Evolutionary conservation across 305 asterid genomes (phyloP), one percentile per base, ranked within the genome.

Genomic region (Petunia hybrid): DNA sequence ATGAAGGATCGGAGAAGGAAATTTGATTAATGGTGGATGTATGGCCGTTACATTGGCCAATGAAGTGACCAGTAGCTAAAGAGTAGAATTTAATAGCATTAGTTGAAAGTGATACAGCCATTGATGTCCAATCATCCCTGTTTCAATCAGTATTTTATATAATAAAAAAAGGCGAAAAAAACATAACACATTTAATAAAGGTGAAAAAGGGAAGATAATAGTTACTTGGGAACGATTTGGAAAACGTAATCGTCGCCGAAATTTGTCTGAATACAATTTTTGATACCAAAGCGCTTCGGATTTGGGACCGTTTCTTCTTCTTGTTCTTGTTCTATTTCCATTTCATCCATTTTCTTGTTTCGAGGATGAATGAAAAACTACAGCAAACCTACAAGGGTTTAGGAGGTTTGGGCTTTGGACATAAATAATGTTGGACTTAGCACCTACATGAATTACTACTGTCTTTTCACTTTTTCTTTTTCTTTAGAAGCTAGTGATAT

Each of bases 171-270:
- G 0, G 35, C 1, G 3, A 42, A 4, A 40, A 65, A 79, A 53
- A 57, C 2, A 8, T 48, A 69, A 6, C 1, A 40, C 13, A 46
- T 40, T 53, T 0, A 39, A 38, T 5, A 76, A 35, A 4, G 8
- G 12, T 8, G 9, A 16, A 60, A 51, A 85, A 65, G 10, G 35
- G 68, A 79, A 60, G 13, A 12, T 43, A 31, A 40, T 39, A 64
- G 61, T 14, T 87, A 92, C 98, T 88, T 91, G 82, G 93, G 87
- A 71, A 86, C 93, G 80, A 95, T 94, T 87, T 95, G 93, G 86
- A 94, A 94, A 61, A 94, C 93, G 84, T 91, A 95, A 86, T 95
- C 99, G 7, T 93, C 97, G 79, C 94, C 98, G 86, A 96, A 94
- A 82, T 91, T 96, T 9, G 98, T 94, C 59, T 94, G 98, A 4